These are phyloP conservation scores for Acorus calamus DNA, from an alignment of 106 monocot species.

Conservation along the genomic window DNA sequence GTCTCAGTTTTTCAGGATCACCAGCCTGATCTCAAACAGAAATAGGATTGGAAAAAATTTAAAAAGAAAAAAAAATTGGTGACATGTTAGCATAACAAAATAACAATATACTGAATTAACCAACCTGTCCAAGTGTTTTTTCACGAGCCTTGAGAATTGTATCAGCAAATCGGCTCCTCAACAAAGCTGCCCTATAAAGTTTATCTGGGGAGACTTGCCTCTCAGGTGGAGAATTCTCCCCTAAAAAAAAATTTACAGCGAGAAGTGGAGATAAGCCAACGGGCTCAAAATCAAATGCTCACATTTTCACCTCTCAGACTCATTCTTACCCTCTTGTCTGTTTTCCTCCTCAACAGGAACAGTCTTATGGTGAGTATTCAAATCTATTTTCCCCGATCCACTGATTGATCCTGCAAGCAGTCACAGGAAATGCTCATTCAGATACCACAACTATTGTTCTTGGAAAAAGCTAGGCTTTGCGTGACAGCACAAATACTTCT, in stretches of 20 bases:
- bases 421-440: neutral
- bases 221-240: conserved; percentile 21
- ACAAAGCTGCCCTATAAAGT: conserved; percentile 64
- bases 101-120: conserved; percentile 3
- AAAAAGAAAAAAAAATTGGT: neutral
- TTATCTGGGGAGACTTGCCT: conserved; percentile 58
- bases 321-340: conserved; percentile 72
- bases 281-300: conserved; percentile 24
- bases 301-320: conserved; percentile 19
- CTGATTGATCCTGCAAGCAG: conserved; percentile 28
- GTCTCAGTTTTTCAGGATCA: conserved; percentile 73
- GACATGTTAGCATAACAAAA: neutral
- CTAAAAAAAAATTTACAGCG: conserved; percentile 35
- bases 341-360: conserved; percentile 21
- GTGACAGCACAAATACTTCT: neutral
- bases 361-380: conserved; percentile 19
- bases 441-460: neutral
- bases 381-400: conserved; percentile 24
- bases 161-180: conserved; percentile 20
- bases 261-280: conserved; percentile 24
- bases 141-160: conserved; percentile 23
- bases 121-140: conserved; percentile 80
- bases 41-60: too few species aligned
- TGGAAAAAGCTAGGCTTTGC: neutral
- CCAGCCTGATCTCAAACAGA: conserved; percentile 1